These are phyloP conservation scores for Rosa persica DNA, from an alignment of 306 rosid species.

Conservation along the genomic window DNA sequence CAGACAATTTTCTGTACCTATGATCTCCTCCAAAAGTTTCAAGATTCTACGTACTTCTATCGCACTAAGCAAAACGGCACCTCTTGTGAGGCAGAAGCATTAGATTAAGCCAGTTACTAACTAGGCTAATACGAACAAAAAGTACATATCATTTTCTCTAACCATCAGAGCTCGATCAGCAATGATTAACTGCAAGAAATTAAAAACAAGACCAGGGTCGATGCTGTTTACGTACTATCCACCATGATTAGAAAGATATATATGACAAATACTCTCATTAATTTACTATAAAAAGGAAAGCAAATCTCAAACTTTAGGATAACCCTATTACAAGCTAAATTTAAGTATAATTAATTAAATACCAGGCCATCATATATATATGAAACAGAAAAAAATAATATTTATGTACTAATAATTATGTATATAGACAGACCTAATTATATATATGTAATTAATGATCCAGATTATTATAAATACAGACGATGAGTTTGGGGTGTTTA, in stretches of 20 bases:
- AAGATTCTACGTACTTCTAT: not conserved
- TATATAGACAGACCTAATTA: constrained; percentile 34
- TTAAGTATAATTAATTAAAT: constrained; percentile 11
- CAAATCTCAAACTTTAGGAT: not conserved
- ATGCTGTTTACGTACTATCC: not conserved
- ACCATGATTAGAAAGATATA: not conserved
- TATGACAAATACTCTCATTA: not conserved
- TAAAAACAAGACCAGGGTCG: not conserved
- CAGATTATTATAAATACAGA: not conserved
- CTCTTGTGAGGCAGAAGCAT: not conserved
- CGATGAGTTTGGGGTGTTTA: constrained; percentile 12
- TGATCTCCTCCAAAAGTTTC: not conserved
- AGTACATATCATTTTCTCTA: not conserved
- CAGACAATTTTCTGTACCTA: not conserved
- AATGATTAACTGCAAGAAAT: not conserved
- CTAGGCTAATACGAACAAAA: constrained; percentile 8
- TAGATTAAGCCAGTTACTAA: not conserved
- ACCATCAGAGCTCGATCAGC: not conserved
- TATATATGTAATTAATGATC: not conserved
- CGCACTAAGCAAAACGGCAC: not conserved
- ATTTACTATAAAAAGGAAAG: not conserved
- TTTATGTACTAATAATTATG: constrained; percentile 21
- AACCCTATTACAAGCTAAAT: constrained; percentile 10
- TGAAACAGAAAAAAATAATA: not conserved
- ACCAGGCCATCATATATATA: not conserved